Evolutionary conservation across 2,329 filamentous ascomycete species (phyloP).

Genomic region (Balansia obtecta): DNA sequence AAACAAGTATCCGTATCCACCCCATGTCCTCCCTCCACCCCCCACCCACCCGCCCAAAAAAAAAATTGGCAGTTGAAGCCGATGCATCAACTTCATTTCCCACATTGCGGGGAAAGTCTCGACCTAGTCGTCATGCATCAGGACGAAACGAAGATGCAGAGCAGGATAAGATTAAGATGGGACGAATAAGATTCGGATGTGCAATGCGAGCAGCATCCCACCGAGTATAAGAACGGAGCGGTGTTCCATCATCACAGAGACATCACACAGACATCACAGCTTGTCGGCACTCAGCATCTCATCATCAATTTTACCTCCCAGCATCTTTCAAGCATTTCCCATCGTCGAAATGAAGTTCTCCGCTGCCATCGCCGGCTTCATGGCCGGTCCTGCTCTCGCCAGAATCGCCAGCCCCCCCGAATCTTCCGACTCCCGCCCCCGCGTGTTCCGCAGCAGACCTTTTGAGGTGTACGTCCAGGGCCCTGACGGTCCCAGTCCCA

Average conservation of each 20-base stretch:
- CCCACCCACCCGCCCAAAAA: too few relatives aligned
- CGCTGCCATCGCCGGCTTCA: slow-evolving; percentile 13
- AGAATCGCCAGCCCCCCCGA: slow-evolving; percentile 12
- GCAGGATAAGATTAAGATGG: slow-evolving; percentile 2
- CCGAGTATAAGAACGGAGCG: background rate
- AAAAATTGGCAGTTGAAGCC: too few relatives aligned
- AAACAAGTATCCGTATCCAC: too few relatives aligned
- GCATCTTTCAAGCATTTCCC: background rate
- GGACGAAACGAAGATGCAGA: slow-evolving; percentile 14
- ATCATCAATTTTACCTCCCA: background rate
- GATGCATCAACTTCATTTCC: too few relatives aligned
- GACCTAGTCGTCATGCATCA: too few relatives aligned
- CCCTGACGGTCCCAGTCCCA: slow-evolving; percentile 36
- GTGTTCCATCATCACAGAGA: background rate
- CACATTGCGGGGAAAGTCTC: too few relatives aligned
- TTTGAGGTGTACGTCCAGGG: slow-evolving; percentile 38
- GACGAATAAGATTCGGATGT: too few relatives aligned
- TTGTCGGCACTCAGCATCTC: background rate
- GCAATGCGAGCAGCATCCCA: background rate
- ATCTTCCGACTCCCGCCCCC: too few relatives aligned
- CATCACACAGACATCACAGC: background rate
- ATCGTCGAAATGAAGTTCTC: slow-evolving; percentile 17
- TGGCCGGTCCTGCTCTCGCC: slow-evolving; percentile 17
- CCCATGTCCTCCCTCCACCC: too few relatives aligned
- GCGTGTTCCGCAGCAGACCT: slow-evolving; percentile 13